phyloP scores from a whole-genome alignment of 2,329 filamentous ascomycete genomes.

The Thielaviopsis punctulata region DNA sequence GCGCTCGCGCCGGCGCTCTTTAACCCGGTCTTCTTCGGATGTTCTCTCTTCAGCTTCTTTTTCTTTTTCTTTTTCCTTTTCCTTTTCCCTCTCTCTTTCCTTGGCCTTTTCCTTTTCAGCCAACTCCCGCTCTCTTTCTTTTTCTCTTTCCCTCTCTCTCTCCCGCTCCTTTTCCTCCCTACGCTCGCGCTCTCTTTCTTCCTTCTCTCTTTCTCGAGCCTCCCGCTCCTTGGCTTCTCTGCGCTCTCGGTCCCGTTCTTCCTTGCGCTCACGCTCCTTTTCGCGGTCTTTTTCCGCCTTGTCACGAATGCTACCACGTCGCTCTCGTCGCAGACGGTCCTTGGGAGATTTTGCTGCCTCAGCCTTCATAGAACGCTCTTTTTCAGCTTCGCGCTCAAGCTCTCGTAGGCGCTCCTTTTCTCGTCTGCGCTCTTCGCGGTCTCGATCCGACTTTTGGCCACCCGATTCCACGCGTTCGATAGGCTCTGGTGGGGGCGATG shows the following conservation, averaged over 20 bases:
- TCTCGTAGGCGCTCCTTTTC: conserved; percentile 7
- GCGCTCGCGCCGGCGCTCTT: conserved; percentile 9
- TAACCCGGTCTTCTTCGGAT: conserved; percentile 7
- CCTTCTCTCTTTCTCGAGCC: conserved; percentile 4
- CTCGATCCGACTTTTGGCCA: conserved; percentile 4
- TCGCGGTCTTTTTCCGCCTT: conserved; percentile 10
- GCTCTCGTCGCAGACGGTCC: conserved; percentile 8
- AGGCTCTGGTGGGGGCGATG: conserved; percentile 9
- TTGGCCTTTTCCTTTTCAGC: background rate
- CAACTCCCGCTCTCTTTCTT: conserved; percentile 4
- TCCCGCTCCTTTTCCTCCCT: background rate
- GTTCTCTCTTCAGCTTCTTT: background rate
- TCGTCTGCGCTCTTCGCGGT: conserved; percentile 13
- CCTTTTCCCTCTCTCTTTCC: background rate
- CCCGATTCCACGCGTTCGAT: conserved; percentile 1
- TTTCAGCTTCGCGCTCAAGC: conserved; percentile 13
- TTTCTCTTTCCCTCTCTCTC: background rate
- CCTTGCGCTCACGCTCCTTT: conserved; percentile 10
- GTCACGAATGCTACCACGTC: conserved; percentile 12
- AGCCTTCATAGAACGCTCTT: conserved; percentile 1
- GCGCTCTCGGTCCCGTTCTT: conserved; percentile 4
- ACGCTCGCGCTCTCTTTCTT: background rate
- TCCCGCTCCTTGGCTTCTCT: background rate
- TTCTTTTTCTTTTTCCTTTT: conserved; percentile 3
- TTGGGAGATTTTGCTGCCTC: background rate